Conservation (phyloP, 352 stramenopile genomes). For the Pythium apleroticum region DNA sequence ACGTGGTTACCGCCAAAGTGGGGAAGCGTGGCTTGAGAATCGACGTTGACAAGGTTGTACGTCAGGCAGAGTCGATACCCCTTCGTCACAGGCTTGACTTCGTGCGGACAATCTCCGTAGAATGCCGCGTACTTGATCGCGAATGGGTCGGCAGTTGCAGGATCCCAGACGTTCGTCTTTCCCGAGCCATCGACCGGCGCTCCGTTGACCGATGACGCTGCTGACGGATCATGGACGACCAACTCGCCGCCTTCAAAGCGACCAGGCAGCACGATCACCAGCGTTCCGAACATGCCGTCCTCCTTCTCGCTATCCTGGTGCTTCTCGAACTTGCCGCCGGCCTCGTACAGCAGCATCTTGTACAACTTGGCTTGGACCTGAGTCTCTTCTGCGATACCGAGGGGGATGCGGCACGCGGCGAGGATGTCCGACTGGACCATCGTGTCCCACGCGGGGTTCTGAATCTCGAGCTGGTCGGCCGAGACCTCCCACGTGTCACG, state of each 20-base stretch:
- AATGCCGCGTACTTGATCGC: conserved; percentile 25
- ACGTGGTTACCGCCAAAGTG: conserved; percentile 2
- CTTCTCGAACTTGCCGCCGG: conserved; percentile 38
- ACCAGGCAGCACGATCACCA: conserved; percentile 42
- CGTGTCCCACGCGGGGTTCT: conserved; percentile 17
- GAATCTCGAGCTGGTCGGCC: conserved; percentile 8
- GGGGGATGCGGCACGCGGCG: conserved; percentile 2
- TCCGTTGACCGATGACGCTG: not conserved
- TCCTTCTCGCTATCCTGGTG: conserved; percentile 58
- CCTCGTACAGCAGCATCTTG: conserved; percentile 48
- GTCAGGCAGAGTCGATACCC: conserved; percentile 23
- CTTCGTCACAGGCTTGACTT: conserved; percentile 18
- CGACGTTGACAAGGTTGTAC: conserved; percentile 21
- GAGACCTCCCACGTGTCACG: conserved; percentile 28
- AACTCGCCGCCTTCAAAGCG: conserved; percentile 25
- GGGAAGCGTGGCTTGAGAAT: not conserved
- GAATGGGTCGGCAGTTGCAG: conserved; percentile 5
- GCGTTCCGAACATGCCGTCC: conserved; percentile 46
- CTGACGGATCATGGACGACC: conserved; percentile 11
- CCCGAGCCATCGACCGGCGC: not conserved
- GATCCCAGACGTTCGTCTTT: conserved; percentile 8
- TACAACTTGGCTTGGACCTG: conserved; percentile 29
- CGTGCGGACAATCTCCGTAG: conserved; percentile 24
- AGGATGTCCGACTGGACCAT: conserved; percentile 20
- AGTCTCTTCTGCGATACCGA: conserved; percentile 14